A percentile compares a stretch with the other conserved stretches of the same genome.
Conservation (phyloP, 352 stramenopile species). For the Phytophthora citrophthora region DNA sequence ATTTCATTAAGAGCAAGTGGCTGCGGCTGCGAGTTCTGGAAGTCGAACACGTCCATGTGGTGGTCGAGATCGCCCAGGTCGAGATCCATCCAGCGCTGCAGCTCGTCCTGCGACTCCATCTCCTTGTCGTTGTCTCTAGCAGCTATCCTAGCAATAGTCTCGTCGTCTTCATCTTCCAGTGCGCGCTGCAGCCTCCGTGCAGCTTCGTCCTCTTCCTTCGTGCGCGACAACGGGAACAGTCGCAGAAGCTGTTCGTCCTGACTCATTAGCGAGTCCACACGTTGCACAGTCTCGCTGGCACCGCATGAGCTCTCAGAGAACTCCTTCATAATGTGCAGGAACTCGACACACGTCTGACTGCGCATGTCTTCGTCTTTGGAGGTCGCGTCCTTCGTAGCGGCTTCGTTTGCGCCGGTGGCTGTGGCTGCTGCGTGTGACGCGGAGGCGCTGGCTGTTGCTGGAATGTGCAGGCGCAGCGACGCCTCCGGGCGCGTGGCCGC, state of each 20-base stretch:
- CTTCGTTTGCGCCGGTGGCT: background rate
- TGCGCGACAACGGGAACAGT: constrained; percentile 51
- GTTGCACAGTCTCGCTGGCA: constrained; percentile 65
- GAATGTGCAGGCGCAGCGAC: constrained; percentile 10
- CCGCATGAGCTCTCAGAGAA: constrained; percentile 73
- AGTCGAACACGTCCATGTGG: constrained; percentile 65
- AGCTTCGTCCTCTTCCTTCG: constrained; percentile 33
- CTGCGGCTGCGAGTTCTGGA: constrained; percentile 42
- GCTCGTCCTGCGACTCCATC: constrained; percentile 56
- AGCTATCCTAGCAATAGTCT: constrained; percentile 29
- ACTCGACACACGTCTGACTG: constrained; percentile 66
- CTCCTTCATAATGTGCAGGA: constrained; percentile 81
- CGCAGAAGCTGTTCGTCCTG: constrained; percentile 64
- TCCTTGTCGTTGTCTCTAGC: constrained; percentile 37
- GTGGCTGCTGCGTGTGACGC: background rate
- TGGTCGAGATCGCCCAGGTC: constrained; percentile 61
- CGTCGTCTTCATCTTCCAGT: constrained; percentile 30
- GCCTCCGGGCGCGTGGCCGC: constrained; percentile 22
- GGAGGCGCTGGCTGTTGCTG: background rate
- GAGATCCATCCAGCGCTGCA: constrained; percentile 70
- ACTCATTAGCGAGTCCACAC: constrained; percentile 69
- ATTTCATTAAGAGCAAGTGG: constrained; percentile 32
- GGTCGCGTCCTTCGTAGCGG: constrained; percentile 27
- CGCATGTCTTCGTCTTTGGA: constrained; percentile 39
- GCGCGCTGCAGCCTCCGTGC: constrained; percentile 26